Evolutionary conservation across 495 filamentous ascomycete species (phyloP).

Genomic region (Penicillium salamii): DNA sequence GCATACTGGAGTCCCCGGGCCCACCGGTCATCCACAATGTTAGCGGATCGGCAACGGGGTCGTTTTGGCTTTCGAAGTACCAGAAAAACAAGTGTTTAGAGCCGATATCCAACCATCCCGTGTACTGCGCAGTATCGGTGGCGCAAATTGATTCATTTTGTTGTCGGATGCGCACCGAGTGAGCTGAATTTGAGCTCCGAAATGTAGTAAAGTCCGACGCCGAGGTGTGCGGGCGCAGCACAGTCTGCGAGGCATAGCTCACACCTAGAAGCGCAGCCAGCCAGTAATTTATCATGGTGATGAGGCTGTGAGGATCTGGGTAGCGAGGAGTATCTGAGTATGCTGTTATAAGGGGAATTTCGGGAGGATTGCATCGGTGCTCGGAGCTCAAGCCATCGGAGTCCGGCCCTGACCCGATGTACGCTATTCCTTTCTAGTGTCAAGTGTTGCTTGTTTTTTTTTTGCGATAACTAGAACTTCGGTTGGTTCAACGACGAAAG

Average conservation of each 20-base stretch:
- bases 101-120: conserved; percentile 37
- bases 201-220: conserved; percentile 14
- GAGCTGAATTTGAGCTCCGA: conserved; percentile 21
- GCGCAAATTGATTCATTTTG: conserved; percentile 39
- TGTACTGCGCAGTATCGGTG: conserved; percentile 36
- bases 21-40: conserved; percentile 60
- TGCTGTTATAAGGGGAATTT: no score
- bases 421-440: no score
- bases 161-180: conserved; percentile 37
- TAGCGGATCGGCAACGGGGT: conserved; percentile 48
- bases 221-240: conserved; percentile 2
- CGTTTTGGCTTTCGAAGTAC: conserved; percentile 57
- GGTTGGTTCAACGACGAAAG: no score
- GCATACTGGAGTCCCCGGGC: conserved; percentile 39
- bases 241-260: conserved; percentile 9
- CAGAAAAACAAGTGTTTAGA: conserved; percentile 56
- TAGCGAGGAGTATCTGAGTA: no score
- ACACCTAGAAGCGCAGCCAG: conserved; percentile 4
- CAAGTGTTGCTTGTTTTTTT: no score
- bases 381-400: no score
- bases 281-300: no score
- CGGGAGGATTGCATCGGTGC: no score
- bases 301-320: no score
- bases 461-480: no score
- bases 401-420: no score